Conservation (phyloP, 148 eudicot genomes). For the Silene uniflora region DNA sequence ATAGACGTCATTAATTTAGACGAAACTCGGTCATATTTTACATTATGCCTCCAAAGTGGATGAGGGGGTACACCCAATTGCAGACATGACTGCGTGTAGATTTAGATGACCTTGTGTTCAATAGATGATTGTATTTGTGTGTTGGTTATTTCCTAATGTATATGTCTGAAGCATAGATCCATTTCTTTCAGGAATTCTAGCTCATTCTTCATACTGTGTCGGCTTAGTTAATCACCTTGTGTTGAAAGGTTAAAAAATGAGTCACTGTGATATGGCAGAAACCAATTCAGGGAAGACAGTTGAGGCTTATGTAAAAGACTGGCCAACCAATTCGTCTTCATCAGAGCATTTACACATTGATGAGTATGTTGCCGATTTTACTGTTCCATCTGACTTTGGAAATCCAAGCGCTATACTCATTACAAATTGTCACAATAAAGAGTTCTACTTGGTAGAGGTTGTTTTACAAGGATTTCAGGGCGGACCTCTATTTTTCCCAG, state of each 20-base stretch:
- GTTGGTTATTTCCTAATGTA: neutral
- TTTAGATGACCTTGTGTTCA: neutral
- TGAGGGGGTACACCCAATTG: too few relatives aligned
- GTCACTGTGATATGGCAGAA: constrained; percentile 37
- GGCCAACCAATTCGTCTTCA: constrained; percentile 45
- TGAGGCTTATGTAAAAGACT: constrained; percentile 61
- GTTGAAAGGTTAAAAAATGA: too few relatives aligned
- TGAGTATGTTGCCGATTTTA: constrained; percentile 59
- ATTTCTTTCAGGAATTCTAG: too few relatives aligned
- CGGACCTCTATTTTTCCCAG: constrained; percentile 62
- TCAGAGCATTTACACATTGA: constrained; percentile 37
- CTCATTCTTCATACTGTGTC: too few relatives aligned
- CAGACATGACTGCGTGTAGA: neutral
- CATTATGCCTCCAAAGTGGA: too few relatives aligned
- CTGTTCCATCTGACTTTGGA: constrained; percentile 70
- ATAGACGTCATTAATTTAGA: too few relatives aligned
- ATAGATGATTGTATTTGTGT: neutral
- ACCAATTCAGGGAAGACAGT: constrained; percentile 65
- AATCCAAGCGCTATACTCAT: constrained; percentile 74
- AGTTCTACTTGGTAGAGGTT: constrained; percentile 68
- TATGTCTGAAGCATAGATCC: too few relatives aligned
- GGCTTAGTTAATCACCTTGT: too few relatives aligned
- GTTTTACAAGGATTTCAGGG: constrained; percentile 55
- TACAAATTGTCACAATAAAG: constrained; percentile 65
- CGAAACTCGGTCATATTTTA: too few relatives aligned